A percentile compares a stretch with the other conserved stretches of the same genome.
These are phyloP conservation scores for Favolaschia claudopus DNA, from an alignment of 768 basidiomycete genomes.

Conservation along the genomic window DNA sequence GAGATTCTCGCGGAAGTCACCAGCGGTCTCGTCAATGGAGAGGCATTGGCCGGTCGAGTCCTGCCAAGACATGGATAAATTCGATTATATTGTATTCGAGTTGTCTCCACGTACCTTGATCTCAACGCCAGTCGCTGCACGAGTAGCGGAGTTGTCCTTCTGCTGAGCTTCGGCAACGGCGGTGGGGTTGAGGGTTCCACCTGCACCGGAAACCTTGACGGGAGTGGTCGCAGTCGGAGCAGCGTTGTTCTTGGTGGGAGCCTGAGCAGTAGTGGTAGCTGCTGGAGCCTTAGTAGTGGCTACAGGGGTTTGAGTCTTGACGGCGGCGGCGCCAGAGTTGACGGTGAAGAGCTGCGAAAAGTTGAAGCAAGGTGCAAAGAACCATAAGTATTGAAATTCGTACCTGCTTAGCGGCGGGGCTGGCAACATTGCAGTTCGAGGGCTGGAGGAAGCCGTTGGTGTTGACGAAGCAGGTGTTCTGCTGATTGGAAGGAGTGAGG, in stretches of 20 bases:
- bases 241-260: too few relatives aligned
- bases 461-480: slow-evolving; percentile 19
- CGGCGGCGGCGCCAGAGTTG: slow-evolving; percentile 3
- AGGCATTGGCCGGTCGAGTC: slow-evolving; percentile 33
- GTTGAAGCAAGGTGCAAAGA: slow-evolving; percentile 20
- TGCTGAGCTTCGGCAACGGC: slow-evolving; percentile 27
- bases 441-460: slow-evolving; percentile 21
- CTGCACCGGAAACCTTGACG: slow-evolving; percentile 22
- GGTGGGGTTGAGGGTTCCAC: slow-evolving; percentile 25
- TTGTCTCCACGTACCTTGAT: too few relatives aligned
- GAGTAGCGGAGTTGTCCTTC: slow-evolving; percentile 36
- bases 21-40: slow-evolving; percentile 36
- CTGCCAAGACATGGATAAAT: too few relatives aligned
- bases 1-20: slow-evolving; percentile 41
- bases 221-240: too few relatives aligned
- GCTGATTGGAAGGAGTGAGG: slow-evolving; percentile 8
- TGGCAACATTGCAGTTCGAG: slow-evolving; percentile 7
- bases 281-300: neutral
- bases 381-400: slow-evolving; percentile 16
- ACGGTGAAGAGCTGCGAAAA: slow-evolving; percentile 27
- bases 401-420: slow-evolving; percentile 14
- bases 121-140: slow-evolving; percentile 34
- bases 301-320: neutral
- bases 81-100: too few relatives aligned
- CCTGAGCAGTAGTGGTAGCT: neutral